A percentile compares a stretch with the other conserved stretches of the same genome.
Conservation (phyloP, 805 yeast species). For the Metschnikowia colocasiae region DNA sequence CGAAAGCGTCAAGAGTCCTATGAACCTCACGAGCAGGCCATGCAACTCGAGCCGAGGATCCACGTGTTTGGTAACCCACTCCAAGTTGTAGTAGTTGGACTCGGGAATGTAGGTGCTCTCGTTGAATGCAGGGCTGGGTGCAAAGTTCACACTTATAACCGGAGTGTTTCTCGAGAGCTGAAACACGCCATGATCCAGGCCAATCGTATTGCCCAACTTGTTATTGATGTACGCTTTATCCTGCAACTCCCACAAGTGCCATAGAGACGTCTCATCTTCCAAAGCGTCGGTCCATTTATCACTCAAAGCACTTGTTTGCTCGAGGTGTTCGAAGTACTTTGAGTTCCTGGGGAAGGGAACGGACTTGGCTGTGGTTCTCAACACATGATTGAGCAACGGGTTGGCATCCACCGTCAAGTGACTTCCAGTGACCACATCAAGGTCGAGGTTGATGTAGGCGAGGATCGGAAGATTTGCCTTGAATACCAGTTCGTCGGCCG, state of each 20-base stretch:
- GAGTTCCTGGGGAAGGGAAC: constrained; percentile 30
- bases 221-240: constrained; percentile 30
- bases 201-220: constrained; percentile 25
- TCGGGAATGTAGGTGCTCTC: constrained; percentile 30
- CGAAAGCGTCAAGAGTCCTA: constrained; percentile 35
- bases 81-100: constrained; percentile 31
- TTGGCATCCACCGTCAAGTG: constrained; percentile 32
- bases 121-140: constrained; percentile 27
- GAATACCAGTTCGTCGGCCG: constrained; percentile 22
- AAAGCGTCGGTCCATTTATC: constrained; percentile 9
- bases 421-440: constrained; percentile 37
- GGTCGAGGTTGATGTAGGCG: constrained; percentile 38
- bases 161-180: constrained; percentile 32
- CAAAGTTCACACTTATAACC: constrained; percentile 31
- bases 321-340: constrained; percentile 12
- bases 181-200: constrained; percentile 27
- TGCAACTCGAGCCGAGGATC: constrained; percentile 31
- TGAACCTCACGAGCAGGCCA: constrained; percentile 32
- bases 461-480: constrained; percentile 25
- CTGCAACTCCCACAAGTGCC: constrained; percentile 36
- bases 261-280: constrained; percentile 26
- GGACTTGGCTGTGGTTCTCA: constrained; percentile 25
- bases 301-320: neutral
- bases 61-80: constrained; percentile 27
- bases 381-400: constrained; percentile 34